Evolutionary conservation across 2,329 filamentous ascomycete species (phyloP).

Genomic region (Waltergamsia citrina): DNA sequence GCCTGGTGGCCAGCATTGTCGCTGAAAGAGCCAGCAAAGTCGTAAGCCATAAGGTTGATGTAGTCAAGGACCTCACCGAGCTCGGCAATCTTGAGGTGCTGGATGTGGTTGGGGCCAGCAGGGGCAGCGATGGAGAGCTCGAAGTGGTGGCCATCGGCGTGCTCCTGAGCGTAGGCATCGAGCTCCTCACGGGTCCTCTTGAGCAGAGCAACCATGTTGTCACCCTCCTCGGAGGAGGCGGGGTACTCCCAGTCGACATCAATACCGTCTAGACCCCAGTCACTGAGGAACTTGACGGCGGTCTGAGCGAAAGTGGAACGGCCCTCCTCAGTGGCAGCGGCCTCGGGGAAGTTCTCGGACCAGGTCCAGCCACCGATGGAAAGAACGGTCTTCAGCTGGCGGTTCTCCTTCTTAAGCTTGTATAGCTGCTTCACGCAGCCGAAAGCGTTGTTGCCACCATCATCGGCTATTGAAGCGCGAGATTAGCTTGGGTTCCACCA

Average conservation of each 20-base stretch:
- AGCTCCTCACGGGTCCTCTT: constrained; percentile 34
- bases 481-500: neutral
- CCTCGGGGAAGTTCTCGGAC: constrained; percentile 63
- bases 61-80: constrained; percentile 43
- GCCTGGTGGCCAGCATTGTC: constrained; percentile 55
- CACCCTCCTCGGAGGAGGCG: constrained; percentile 25
- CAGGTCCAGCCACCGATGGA: constrained; percentile 85
- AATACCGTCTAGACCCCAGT: constrained; percentile 54
- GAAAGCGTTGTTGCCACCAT: constrained; percentile 62
- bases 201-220: constrained; percentile 34
- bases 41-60: constrained; percentile 67
- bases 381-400: constrained; percentile 68
- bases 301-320: constrained; percentile 59
- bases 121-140: constrained; percentile 43
- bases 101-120: constrained; percentile 39
- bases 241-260: constrained; percentile 32
- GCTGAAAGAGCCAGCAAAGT: constrained; percentile 68
- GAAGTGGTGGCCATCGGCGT: constrained; percentile 39
- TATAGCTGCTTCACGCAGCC: constrained; percentile 75
- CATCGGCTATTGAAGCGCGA: constrained; percentile 33
- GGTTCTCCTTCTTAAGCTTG: constrained; percentile 66
- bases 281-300: constrained; percentile 60
- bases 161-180: constrained; percentile 33
- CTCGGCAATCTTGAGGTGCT: constrained; percentile 32
- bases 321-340: constrained; percentile 51